phyloP scores from a whole-genome alignment of 192 early-diverging fungal species.

The Polychytrium aggregatum region DNA sequence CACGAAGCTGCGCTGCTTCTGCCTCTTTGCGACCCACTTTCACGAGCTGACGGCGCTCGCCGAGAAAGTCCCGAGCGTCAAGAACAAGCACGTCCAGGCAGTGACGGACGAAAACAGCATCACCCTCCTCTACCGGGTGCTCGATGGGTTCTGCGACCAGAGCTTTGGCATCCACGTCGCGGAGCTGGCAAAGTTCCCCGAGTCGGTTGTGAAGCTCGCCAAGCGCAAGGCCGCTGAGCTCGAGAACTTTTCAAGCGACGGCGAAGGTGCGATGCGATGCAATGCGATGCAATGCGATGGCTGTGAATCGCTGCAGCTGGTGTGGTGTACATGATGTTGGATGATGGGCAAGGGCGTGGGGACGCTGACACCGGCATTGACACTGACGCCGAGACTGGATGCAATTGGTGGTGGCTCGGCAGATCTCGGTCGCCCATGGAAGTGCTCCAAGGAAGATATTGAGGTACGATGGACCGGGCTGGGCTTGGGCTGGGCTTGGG shows the following conservation, averaged over 20 bases:
- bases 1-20: constrained; percentile 54
- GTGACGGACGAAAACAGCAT: constrained; percentile 31
- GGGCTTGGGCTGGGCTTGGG: too few relatives aligned
- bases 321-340: constrained; percentile 22
- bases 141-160: constrained; percentile 77
- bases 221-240: constrained; percentile 79
- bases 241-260: constrained; percentile 59
- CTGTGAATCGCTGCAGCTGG: too few relatives aligned
- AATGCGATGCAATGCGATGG: too few relatives aligned
- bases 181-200: constrained; percentile 83
- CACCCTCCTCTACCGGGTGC: constrained; percentile 84
- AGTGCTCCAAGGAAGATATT: constrained; percentile 31
- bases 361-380: not conserved
- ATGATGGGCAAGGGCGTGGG: too few relatives aligned
- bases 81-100: constrained; percentile 85
- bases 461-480: too few relatives aligned
- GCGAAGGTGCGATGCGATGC: not conserved
- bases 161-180: constrained; percentile 99
- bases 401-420: constrained; percentile 5
- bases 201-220: constrained; percentile 67
- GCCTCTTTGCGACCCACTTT: constrained; percentile 95
- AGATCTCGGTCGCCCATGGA: constrained; percentile 15
- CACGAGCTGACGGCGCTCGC: constrained; percentile 87
- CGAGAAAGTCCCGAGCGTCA: constrained; percentile 56
- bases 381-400: not conserved